These are phyloP conservation scores for Lepidium aucheri DNA, from an alignment of 345 rosid species.

Conservation along the genomic window DNA sequence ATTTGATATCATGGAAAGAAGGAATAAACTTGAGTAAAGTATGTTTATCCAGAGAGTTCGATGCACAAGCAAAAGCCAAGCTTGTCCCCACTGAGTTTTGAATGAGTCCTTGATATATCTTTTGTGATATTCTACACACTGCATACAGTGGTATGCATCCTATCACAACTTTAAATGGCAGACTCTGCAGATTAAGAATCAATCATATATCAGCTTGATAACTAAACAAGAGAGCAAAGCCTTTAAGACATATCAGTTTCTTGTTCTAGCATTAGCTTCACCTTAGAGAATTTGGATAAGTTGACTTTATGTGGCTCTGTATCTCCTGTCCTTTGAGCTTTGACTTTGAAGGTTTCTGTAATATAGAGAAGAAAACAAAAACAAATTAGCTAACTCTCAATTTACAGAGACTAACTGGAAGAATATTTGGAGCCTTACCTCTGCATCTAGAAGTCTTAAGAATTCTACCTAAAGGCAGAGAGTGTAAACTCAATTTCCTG, in stretches of 20 bases:
- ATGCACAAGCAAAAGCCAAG: slow-evolving; percentile 64
- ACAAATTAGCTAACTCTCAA: not conserved
- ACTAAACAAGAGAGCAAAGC: not conserved
- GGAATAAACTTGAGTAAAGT: slow-evolving; percentile 62
- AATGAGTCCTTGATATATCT: slow-evolving; percentile 29
- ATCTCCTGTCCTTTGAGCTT: slow-evolving; percentile 26
- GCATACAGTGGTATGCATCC: slow-evolving; percentile 42
- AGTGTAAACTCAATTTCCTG: slow-evolving; percentile 13
- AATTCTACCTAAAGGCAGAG: slow-evolving; percentile 13
- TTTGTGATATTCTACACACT: slow-evolving; percentile 31
- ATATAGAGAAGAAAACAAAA: not conserved
- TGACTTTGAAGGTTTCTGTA: slow-evolving; percentile 39
- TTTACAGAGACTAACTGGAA: not conserved
- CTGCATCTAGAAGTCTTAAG: not conserved
- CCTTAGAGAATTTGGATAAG: slow-evolving; percentile 9
- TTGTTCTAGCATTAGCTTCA: not conserved
- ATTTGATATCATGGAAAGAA: slow-evolving; percentile 61
- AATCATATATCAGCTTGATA: not conserved
- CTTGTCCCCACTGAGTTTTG: slow-evolving; percentile 31
- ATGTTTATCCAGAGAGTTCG: slow-evolving; percentile 71
- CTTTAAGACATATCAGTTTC: not conserved
- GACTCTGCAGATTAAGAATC: slow-evolving; percentile 42
- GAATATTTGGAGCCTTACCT: not conserved
- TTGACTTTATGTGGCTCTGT: not conserved
- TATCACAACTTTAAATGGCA: slow-evolving; percentile 27